Percentiles rank a stretch among this genome's conserved stretches.
Evolutionary conservation across 2,329 filamentous ascomycete genomes (phyloP).

Genomic region (Paecilomyces niveus): DNA sequence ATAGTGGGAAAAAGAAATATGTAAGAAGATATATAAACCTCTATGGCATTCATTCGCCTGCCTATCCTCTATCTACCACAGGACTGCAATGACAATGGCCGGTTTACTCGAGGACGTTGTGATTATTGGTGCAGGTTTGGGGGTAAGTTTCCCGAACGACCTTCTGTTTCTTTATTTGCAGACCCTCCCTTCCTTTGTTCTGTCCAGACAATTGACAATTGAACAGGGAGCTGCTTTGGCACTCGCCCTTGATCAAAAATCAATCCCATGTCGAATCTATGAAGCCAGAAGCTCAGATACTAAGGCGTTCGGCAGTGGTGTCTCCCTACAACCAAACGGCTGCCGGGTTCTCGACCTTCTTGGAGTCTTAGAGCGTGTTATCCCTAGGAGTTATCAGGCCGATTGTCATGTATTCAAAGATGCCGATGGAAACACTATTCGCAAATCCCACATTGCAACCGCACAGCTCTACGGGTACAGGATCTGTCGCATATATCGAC

Average conservation of each 20-base stretch:
- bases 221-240: not conserved
- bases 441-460: not conserved
- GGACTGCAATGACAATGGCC: not conserved
- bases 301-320: not conserved
- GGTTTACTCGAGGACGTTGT: not conserved
- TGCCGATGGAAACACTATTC: not conserved
- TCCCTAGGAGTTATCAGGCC: not conserved
- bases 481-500: not conserved
- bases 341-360: not conserved
- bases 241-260: not conserved
- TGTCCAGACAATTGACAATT: not conserved
- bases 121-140: not conserved
- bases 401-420: not conserved
- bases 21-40: too few relatives aligned
- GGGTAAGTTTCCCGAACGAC: not conserved
- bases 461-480: not conserved
- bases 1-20: too few relatives aligned
- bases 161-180: too few relatives aligned
- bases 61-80: too few relatives aligned
- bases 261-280: not conserved
- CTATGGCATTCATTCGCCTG: too few relatives aligned
- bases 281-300: not conserved
- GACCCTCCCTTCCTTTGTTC: not conserved
- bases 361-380: not conserved
- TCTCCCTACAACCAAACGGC: not conserved